Evolutionary conservation across 345 rosid genomes (phyloP), one percentile per base, ranked within the genome.

Genomic region (Corchorus capsularis): DNA sequence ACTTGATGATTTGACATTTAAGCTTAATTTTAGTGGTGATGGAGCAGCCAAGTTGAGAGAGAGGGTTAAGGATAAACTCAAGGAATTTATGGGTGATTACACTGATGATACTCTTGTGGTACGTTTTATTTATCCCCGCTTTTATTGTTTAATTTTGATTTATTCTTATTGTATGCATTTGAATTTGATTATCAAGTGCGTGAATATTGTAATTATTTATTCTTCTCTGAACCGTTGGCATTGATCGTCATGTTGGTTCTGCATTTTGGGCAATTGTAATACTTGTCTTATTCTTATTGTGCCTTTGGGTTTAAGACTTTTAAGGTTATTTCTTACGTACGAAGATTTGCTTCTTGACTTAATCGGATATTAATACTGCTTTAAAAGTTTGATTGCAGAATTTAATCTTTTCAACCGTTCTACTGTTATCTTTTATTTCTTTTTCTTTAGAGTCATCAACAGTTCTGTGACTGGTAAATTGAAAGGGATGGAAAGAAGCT

Each of bases 61-160:
- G 32, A 78, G 67, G 71, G 92, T 96, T 62, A 90, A 63, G 77
- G 89, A 84, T 69, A 96, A 94, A 80, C 92, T 96, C 68, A 92
- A 94, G 88, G 98, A 96, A 86, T 92, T 85, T 80, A 92, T 96
- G 98, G 98, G 96, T 57, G 94, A 96, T 77, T 96, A 96, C 86
- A 90, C 99, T 17, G 99, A 96, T 78, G 98, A 96, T 73, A 91
- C 87, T 64, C 99, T 96, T 22, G 98, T 94, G 98, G 98, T 96
- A 85, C 73, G 81, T 19, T 20, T 7, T 50, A 22, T 8, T 6
- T 1, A 27, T 27, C 27, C 27, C 22, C 45, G 43, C 43, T 0
- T 49, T 15, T 52, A 4, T 15, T 34, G 17, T 19, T 34, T 55
- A 8, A 14, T 32, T 66, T 56, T 67, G 35, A 45, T 2, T 50